Percentiles rank a stretch among this genome's conserved stretches.
These are phyloP conservation scores for Euclidium syriacum DNA, from an alignment of 345 rosid species.

Conservation along the genomic window DNA sequence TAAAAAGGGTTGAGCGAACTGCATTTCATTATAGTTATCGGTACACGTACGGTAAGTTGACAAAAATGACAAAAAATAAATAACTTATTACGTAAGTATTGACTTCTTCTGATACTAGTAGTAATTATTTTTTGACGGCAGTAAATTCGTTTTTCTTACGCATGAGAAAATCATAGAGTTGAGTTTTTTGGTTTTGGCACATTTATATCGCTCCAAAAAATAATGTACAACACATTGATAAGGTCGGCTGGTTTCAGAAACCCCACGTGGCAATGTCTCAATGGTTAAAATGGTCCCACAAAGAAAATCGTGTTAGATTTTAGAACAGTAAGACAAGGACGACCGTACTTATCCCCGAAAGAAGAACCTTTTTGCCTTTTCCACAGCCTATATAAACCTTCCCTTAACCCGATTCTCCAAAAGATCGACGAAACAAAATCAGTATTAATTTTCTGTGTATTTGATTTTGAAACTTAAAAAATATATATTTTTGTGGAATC, in stretches of 20 bases:
- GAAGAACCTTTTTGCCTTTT: conserved; percentile 7
- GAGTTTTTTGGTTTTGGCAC: not conserved
- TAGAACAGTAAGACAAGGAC: conserved; percentile 44
- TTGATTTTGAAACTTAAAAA: not conserved
- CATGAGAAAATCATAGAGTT: too few relatives aligned
- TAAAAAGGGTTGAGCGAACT: too few relatives aligned
- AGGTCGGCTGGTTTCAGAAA: conserved; percentile 17
- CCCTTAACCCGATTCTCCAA: not conserved
- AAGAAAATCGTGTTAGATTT: conserved; percentile 23
- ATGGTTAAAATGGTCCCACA: conserved; percentile 16
- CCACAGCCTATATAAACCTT: conserved; percentile 25
- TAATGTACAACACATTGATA: conserved; percentile 13
- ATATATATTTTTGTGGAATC: not conserved
- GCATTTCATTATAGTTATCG: too few relatives aligned
- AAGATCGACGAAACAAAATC: conserved; percentile 4
- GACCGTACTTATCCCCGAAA: conserved; percentile 60
- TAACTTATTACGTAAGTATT: too few relatives aligned
- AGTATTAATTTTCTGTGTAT: not conserved
- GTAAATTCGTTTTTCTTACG: too few relatives aligned
- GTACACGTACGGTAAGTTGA: too few relatives aligned
- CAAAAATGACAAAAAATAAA: too few relatives aligned
- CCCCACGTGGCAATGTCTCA: conserved; percentile 19
- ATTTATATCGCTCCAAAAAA: conserved; percentile 10
- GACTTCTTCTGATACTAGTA: not conserved
- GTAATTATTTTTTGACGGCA: not conserved